Evolutionary conservation across 805 yeast species (phyloP).

Genomic region (Maudiozyma bulderi): DNA sequence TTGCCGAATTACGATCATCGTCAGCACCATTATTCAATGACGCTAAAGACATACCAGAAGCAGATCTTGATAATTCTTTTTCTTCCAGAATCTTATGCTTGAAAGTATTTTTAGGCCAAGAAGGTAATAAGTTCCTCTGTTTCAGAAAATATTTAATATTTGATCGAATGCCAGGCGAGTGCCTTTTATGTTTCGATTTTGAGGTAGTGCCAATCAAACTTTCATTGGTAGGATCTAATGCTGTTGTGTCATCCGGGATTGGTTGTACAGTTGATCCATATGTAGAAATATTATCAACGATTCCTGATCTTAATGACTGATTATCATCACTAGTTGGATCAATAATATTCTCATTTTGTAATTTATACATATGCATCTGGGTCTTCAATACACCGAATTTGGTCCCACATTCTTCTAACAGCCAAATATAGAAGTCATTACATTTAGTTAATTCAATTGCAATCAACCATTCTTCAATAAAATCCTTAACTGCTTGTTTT

Average conservation of each 20-base stretch:
- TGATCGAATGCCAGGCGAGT: not conserved
- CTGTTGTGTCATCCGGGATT: not conserved
- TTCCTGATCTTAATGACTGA: not conserved
- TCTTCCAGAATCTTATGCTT: not conserved
- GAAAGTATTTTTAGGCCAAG: conserved; percentile 20
- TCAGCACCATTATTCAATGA: not conserved
- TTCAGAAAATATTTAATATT: conserved; percentile 9
- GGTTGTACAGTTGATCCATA: not conserved
- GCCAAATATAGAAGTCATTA: conserved; percentile 27
- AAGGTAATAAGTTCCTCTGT: conserved; percentile 22
- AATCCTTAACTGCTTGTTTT: conserved; percentile 16
- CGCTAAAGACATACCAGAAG: conserved; percentile 1
- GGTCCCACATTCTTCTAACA: conserved; percentile 18
- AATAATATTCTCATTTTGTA: conserved; percentile 3
- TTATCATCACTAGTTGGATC: not conserved
- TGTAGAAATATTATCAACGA: not conserved
- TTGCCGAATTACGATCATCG: not conserved
- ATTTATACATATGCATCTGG: conserved; percentile 16
- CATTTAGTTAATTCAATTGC: conserved; percentile 23
- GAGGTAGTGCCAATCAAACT: not conserved
- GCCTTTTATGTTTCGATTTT: not conserved
- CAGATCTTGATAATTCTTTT: not conserved
- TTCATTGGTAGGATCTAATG: not conserved
- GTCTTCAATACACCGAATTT: conserved; percentile 17
- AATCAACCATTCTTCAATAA: conserved; percentile 27